Evolutionary conservation across 805 yeast species (phyloP), one percentile per base, ranked within the genome.

Genomic region (Priceomyces castillae): DNA sequence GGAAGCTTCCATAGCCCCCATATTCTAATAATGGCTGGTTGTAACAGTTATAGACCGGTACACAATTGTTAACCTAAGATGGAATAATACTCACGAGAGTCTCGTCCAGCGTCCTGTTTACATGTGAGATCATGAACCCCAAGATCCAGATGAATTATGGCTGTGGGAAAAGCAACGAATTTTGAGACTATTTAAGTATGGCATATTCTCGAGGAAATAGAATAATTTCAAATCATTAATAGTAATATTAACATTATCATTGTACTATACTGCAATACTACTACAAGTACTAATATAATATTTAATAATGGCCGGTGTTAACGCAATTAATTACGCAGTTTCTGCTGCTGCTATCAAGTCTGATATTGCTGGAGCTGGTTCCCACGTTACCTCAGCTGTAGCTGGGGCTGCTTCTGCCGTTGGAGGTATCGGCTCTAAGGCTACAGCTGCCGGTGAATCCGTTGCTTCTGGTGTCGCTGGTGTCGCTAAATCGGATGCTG

Each of bases 261-360:
- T 33, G 36, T 17, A 33, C 36, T n/a, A 11, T 28, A 28, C 15
- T 28, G 12, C 15, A 28, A 33, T 33, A 33, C 23, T 17, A 5
- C 15, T 16, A 11, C 6, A 17, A 17, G 19, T 19, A 33, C 12
- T 16, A 33, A 14, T 17, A 33, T 16, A 40, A 3, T 11, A 20
- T 12, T n/a, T 30, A 20, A 30, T 11, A 15, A 41, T 37, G 40
- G 15, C 36, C 5, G 44, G 44, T 35, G 11, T 41, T 23, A 41
- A 41, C 30, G 44, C 44, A 37, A 30, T 37, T 22, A 18, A 41
- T n/a, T 35, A 3, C 37, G 44, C 41, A 12, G 44, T 34, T 26
- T 41, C 46, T 31, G 48, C 37, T 7, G 44, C 42, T n/a, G 40
- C 48, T 25, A 33, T 40, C 14, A 40, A 17, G n/a, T 17, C 41